Conservation (phyloP, 331 rosid species). For the Malus hybrid region DNA sequence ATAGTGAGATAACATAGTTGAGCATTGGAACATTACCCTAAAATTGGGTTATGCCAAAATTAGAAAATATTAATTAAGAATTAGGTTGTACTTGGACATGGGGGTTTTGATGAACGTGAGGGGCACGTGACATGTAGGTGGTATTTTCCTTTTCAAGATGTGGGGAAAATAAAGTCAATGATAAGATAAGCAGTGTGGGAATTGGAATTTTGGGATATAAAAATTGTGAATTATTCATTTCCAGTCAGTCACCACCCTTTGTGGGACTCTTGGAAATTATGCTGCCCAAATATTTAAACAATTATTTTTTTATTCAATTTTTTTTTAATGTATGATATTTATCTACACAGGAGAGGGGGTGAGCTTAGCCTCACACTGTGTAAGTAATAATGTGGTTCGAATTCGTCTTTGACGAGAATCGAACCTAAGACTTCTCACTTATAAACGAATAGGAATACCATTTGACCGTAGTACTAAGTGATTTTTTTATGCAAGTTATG, state of each 20-base stretch:
- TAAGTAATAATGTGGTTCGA: no score
- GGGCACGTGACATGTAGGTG: slow-evolving; percentile 9
- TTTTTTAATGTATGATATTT: no score
- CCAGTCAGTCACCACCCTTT: background rate
- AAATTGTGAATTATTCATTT: no score
- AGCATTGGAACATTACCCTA: background rate
- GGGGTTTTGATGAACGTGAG: background rate
- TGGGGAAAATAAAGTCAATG: slow-evolving; percentile 9
- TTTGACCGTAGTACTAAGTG: no score
- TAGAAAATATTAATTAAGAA: background rate
- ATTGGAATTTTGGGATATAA: background rate
- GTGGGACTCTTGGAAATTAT: slow-evolving; percentile 11
- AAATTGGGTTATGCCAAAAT: background rate
- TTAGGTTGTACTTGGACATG: background rate
- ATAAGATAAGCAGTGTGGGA: slow-evolving; percentile 11
- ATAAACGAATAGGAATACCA: no score
- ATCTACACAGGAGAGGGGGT: no score
- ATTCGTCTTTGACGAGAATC: no score
- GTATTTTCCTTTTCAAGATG: background rate
- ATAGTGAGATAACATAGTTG: background rate
- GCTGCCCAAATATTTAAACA: background rate
- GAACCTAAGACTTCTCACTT: no score
- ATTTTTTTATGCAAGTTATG: background rate
- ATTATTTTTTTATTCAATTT: background rate
- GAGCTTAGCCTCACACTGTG: no score